Percentiles rank a stretch among this genome's conserved stretches.
These are phyloP conservation scores for Taxillus chinensis DNA, from an alignment of 164 flowering plant genomes.

Conservation along the genomic window DNA sequence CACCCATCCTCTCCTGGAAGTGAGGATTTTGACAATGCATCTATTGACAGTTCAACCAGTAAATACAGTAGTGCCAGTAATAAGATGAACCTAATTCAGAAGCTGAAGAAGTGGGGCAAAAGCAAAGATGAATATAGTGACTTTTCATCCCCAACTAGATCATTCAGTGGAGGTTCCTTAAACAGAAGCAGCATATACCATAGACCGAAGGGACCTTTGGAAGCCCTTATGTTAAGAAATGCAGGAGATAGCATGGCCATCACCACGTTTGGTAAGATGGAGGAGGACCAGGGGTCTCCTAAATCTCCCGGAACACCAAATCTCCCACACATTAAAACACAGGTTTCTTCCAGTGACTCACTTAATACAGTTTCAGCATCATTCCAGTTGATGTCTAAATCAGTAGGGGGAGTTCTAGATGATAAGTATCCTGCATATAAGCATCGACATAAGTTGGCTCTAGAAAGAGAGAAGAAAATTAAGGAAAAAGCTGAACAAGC, in stretches of 20 bases:
- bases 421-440: conserved; percentile 92
- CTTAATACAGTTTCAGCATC: conserved; percentile 61
- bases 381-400: conserved; percentile 84
- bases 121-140: conserved; percentile 74
- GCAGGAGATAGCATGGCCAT: conserved; percentile 79
- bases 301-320: conserved; percentile 53
- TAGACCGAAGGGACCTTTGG: conserved; percentile 71
- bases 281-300: conserved; percentile 22
- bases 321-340: conserved; percentile 34
- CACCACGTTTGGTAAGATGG: conserved; percentile 67
- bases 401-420: conserved; percentile 73
- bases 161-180: conserved; percentile 69
- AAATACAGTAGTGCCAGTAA: conserved; percentile 66
- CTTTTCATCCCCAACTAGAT: conserved; percentile 67
- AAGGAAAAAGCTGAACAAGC: conserved; percentile 84
- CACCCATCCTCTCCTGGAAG: conserved; percentile 91
- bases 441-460: conserved; percentile 82
- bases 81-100: conserved; percentile 70
- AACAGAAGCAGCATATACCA: conserved; percentile 42
- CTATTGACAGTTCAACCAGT: conserved; percentile 76
- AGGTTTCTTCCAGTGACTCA: conserved; percentile 48
- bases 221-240: conserved; percentile 79
- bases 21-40: conserved; percentile 83
- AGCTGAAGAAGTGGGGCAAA: conserved; percentile 89
- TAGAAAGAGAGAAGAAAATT: conserved; percentile 80